Evolutionary conservation across 208 protist species (phyloP), one percentile per base, ranked within the genome.

Genomic region (Kentomonas sorsogonicus): DNA sequence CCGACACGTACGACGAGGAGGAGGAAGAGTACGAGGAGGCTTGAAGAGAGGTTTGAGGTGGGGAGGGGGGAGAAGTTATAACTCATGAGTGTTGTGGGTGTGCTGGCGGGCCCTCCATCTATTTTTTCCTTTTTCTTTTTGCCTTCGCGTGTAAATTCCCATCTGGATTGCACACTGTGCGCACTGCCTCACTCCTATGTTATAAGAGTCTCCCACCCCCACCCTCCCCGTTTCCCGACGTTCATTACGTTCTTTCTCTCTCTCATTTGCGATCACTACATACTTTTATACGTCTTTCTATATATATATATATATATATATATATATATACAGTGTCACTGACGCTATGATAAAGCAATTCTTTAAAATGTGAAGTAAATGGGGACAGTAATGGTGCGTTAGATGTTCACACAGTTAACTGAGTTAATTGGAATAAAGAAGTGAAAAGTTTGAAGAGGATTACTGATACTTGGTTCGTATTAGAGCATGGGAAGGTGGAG

Each of bases 1-100:
- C 89, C 9, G 89, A 93, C 63, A 77, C 62, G 2, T 64, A 67
- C 48, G 72, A 83, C 10, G 73, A 84, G 31, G 75, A 83, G 15
- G 77, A 86, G 30, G 65, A 74, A 15, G 71, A 74, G 3, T 65
- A 71, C 13, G 69, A 70, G 15, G 65, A 41, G 9, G 50, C 69
- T 36, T 43, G 53, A 22, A 53, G 52, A 0, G 46, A 60, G 38
- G 56, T 53, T 56, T 16, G 1, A 45, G 27, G 16, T 13, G 51
- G 30, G 22, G 44, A 51, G 15, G 29, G 46, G 44, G 33, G 1
- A 61, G 54, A 23, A 34, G 45, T 13, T 18, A 67, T 16, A 54
- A 58, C 27, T 23, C 30, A 30, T 26, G 15, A 45, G 15, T 22
- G 29, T 38, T 31, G 45, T 27, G 45, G 18, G 2, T 58, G n/a